Percentiles rank a stretch among this genome's conserved stretches.
Conservation (phyloP, 2,329 filamentous ascomycete genomes). For the Parascedosporium putredinis region DNA sequence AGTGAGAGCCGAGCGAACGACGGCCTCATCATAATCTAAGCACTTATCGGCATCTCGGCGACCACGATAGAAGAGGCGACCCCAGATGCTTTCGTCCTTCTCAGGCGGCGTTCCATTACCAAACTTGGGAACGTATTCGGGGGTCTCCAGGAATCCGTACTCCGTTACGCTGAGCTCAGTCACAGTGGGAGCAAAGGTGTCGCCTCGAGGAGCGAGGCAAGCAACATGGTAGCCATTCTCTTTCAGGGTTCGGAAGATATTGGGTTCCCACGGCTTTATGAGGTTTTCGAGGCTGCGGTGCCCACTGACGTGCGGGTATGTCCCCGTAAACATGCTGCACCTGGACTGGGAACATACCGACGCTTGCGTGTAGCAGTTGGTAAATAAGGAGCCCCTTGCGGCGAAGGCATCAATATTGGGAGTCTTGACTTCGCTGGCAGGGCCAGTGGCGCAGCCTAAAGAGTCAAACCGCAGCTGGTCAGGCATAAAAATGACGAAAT, state of each 20-base stretch:
- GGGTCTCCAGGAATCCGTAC: slow-evolving; percentile 31
- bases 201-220: slow-evolving; percentile 29
- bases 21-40: slow-evolving; percentile 33
- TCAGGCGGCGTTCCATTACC: slow-evolving; percentile 11
- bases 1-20: slow-evolving; percentile 27
- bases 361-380: slow-evolving; percentile 34
- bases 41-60: slow-evolving; percentile 24
- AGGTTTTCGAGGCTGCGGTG: slow-evolving; percentile 35
- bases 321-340: slow-evolving; percentile 35
- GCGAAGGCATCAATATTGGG: slow-evolving; percentile 33
- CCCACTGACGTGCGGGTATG: slow-evolving; percentile 33
- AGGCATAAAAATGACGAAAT: slow-evolving; percentile 35
- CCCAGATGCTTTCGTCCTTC: slow-evolving; percentile 26
- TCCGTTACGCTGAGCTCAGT: slow-evolving; percentile 34
- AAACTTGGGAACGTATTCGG: slow-evolving; percentile 23
- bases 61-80: slow-evolving; percentile 30
- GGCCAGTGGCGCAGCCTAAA: slow-evolving; percentile 22
- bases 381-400: slow-evolving; percentile 26
- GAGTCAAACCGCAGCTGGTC: slow-evolving; percentile 36
- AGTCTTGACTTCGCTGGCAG: slow-evolving; percentile 19
- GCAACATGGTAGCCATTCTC: slow-evolving; percentile 36
- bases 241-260: slow-evolving; percentile 31
- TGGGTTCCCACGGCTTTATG: slow-evolving; percentile 37
- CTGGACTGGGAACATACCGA: slow-evolving; percentile 35
- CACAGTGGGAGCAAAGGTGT: slow-evolving; percentile 30